Evolutionary conservation across 2,329 filamentous ascomycete species (phyloP), one percentile per base, ranked within the genome.

Genomic region (Oidium heveae): DNA sequence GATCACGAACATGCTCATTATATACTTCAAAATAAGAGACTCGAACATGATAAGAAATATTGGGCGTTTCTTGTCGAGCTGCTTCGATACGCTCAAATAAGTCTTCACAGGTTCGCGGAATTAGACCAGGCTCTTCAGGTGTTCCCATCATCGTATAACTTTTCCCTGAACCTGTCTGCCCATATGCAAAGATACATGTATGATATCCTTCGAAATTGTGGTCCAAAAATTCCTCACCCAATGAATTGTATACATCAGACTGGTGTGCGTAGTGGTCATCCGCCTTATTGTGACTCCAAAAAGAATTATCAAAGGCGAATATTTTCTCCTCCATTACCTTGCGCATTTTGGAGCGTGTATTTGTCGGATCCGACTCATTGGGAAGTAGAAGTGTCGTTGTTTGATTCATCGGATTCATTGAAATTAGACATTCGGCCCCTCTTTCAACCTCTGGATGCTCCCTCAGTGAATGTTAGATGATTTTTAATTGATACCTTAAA

Each of bases 181-280:
- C 91, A 64, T 98, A 96, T 57, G 91, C 91, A 65, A 98, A 96
- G 61, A 98, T 98, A 68, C 91, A 98, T 0, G 91, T 98, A 69
- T 98, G 89, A 70, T 98, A 98, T 59, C 91, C 91, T 66, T 95
- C 88, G 63, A 98, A 98, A 70, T 98, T 98, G 74, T 98, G 91
- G 68, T 98, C 91, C 58, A 98, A 75, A 61, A 98, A 96, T 65
- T 96, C 91, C 67, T 95, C 87, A 55, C 91, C 91, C 24, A 98
- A 75, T 56, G 83, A 84, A 64, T 91, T 86, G 72, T 98, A 96
- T 55, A 98, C 83, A 63, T 95, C 85, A 63, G 87, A 85, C 66
- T 98, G 91, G 57, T 82, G 76, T 3, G 91, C 88, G 66, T 95
- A 98, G 69, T 95, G 86, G 34, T 78, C 71, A 64, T 94, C 87